Conservation (phyloP, 257 asterid genomes). For the Parsonsia alboflavescens region DNA sequence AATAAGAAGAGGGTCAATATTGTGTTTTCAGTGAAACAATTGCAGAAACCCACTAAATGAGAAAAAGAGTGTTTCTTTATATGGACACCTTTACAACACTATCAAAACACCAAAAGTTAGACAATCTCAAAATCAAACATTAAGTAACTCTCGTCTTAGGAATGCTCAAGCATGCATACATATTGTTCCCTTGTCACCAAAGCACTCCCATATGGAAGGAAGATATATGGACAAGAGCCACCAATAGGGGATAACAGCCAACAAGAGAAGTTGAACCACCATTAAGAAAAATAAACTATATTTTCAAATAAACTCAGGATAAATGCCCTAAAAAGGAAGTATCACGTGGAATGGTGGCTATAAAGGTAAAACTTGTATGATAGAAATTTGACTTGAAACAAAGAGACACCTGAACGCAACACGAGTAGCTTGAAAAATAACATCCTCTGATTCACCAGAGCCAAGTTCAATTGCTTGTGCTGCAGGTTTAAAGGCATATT, state of each 20-base stretch:
- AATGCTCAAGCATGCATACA: background rate
- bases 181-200: background rate
- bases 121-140: too few species aligned
- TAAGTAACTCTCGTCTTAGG: too few species aligned
- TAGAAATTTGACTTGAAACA: background rate
- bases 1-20: background rate
- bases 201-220: background rate
- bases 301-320: background rate
- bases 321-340: background rate
- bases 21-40: background rate
- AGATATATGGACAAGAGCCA: background rate
- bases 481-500: constrained; percentile 90
- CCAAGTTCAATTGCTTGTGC: constrained; percentile 84
- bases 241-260: background rate
- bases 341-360: background rate
- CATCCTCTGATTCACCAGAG: constrained; percentile 88
- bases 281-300: background rate
- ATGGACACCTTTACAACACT: background rate
- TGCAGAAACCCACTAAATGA: background rate
- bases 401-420: constrained; percentile 75
- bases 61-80: background rate
- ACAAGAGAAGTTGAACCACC: background rate
- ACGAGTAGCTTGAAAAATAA: constrained; percentile 76
- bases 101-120: too few species aligned
- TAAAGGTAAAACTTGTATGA: background rate